These are phyloP conservation scores for Endotrypanum monterogeii DNA, from an alignment of 208 protist genomes.

Conservation along the genomic window DNA sequence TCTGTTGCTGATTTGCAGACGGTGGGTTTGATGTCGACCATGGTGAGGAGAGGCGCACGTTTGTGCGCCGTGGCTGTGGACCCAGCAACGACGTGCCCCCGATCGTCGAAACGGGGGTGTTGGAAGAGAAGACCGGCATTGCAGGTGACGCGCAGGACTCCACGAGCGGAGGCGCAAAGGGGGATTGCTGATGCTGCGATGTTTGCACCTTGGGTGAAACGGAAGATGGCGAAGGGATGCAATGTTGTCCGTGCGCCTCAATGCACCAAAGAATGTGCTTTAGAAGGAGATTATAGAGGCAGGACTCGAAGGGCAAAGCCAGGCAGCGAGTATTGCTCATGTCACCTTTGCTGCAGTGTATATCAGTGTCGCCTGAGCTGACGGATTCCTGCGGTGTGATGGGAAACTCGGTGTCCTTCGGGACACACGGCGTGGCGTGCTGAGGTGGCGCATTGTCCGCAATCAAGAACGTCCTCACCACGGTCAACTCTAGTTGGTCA, in stretches of 20 bases:
- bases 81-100: neutral
- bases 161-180: neutral
- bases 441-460: neutral
- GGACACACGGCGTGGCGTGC: neutral
- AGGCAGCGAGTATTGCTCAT: neutral
- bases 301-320: slow-evolving; percentile 23
- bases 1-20: neutral
- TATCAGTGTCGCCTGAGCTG: neutral
- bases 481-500: slow-evolving; percentile 36
- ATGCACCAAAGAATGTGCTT: slow-evolving; percentile 36
- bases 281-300: slow-evolving; percentile 33
- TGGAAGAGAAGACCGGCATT: neutral
- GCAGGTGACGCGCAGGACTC: neutral
- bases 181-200: neutral
- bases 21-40: neutral
- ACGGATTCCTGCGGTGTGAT: neutral
- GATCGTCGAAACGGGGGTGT: neutral
- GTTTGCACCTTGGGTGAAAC: neutral
- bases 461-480: slow-evolving; percentile 43
- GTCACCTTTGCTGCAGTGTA: neutral
- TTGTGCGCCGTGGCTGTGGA: neutral
- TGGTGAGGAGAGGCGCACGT: neutral
- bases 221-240: neutral
- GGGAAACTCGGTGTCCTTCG: neutral
- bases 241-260: neutral